phyloP scores from a whole-genome alignment of 768 basidiomycete genomes.

The Tylopilus plumbeoviolaceoides region DNA sequence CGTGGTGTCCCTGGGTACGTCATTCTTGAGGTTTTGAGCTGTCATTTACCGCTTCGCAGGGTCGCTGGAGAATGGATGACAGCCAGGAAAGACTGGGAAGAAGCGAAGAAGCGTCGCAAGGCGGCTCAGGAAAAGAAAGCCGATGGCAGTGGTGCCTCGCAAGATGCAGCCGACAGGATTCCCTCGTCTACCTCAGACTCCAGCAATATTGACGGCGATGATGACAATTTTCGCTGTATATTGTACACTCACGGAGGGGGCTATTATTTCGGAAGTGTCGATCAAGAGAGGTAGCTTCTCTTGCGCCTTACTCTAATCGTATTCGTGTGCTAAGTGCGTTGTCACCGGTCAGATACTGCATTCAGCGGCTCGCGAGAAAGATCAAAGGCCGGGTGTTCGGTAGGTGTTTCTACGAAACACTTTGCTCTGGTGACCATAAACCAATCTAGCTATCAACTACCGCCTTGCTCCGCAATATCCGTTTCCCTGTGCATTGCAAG shows the following conservation, averaged over 20 bases:
- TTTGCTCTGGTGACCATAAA: conserved; percentile 7
- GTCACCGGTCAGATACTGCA: conserved; percentile 48
- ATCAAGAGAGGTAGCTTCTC: conserved; percentile 58
- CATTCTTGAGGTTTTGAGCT: conserved; percentile 5
- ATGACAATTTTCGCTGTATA: conserved; percentile 81
- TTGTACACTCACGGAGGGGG: conserved; percentile 80
- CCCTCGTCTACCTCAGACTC: conserved; percentile 26
- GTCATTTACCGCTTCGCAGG: conserved; percentile 35
- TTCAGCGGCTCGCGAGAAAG: conserved; percentile 86
- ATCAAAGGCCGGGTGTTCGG: conserved; percentile 88
- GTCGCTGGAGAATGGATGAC: conserved; percentile 87
- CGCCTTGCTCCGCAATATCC: conserved; percentile 96
- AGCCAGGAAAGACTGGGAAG: conserved; percentile 77
- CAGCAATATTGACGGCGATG: conserved; percentile 49
- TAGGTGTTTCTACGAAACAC: conserved; percentile 25
- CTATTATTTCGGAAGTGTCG: conserved; percentile 81
- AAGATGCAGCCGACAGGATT: conserved; percentile 11
- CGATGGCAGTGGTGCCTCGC: conserved; percentile 3
- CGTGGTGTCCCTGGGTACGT: conserved; percentile 74
- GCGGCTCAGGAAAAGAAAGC: conserved; percentile 37
- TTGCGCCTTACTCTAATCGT: neutral
- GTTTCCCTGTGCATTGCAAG: conserved; percentile 90
- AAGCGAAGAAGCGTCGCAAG: conserved; percentile 57
- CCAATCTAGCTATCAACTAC: conserved; percentile 63
- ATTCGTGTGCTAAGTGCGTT: conserved; percentile 5